A percentile compares a stretch with the other conserved stretches of the same genome.
Conservation (phyloP, 2,329 filamentous ascomycete genomes). For the Gnomoniopsis smithogilvyi region DNA sequence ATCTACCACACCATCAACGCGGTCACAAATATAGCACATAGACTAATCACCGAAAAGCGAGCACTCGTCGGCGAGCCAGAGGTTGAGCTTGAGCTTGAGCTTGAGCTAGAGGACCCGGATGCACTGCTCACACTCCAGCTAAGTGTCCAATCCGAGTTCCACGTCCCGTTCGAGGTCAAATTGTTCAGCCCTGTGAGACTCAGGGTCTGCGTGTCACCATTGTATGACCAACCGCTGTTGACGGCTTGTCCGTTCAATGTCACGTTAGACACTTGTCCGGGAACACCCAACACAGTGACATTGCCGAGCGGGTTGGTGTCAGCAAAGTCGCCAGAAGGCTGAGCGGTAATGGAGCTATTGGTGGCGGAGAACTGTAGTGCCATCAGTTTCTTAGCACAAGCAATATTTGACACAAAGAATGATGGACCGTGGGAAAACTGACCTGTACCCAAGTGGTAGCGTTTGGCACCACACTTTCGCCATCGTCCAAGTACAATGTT, state of each 20-base stretch:
- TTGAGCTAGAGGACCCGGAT: not conserved
- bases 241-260: slow-evolving; percentile 48
- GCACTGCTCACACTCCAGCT: slow-evolving; percentile 38
- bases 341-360: slow-evolving; percentile 42
- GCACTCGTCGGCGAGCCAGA: not conserved
- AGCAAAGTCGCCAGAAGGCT: slow-evolving; percentile 47
- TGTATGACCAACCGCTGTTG: slow-evolving; percentile 41
- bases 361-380: slow-evolving; percentile 37
- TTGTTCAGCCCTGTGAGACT: slow-evolving; percentile 46
- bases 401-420: not conserved
- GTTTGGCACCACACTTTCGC: slow-evolving; percentile 59
- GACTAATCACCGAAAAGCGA: not conserved
- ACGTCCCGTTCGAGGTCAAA: slow-evolving; percentile 53
- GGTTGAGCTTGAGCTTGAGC: not conserved
- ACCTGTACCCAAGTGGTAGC: slow-evolving; percentile 52
- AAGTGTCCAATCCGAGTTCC: slow-evolving; percentile 53
- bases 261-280: slow-evolving; percentile 37
- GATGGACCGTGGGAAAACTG: slow-evolving; percentile 19
- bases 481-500: slow-evolving; percentile 70
- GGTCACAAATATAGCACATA: not conserved
- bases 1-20: not conserved
- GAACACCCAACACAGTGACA: slow-evolving; percentile 60
- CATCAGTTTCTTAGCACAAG: slow-evolving; percentile 2
- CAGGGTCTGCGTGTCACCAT: slow-evolving; percentile 44
- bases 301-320: slow-evolving; percentile 59